Conservation (phyloP, 257 asterid genomes). For the Leonotis leonurus region DNA sequence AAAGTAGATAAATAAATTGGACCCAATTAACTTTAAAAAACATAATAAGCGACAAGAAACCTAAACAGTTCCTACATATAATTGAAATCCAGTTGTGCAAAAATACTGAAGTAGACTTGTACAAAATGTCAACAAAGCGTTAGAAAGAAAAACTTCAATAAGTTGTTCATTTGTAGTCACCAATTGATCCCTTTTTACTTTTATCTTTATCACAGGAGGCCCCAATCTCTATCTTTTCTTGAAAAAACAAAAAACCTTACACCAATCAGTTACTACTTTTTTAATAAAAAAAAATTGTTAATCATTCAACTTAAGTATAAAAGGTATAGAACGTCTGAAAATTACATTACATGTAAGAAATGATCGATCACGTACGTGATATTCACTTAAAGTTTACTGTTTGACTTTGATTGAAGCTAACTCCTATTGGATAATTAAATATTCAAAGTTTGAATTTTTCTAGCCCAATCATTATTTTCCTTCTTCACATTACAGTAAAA, state of each 20-base stretch:
- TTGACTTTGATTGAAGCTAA: not conserved
- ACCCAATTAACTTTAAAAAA: not conserved
- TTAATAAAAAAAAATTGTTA: not conserved
- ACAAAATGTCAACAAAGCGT: constrained; percentile 16
- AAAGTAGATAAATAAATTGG: not conserved
- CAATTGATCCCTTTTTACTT: not conserved
- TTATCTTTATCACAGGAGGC: constrained; percentile 3
- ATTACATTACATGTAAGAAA: not conserved
- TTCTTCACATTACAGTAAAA: too few species aligned
- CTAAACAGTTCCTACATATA: not conserved
- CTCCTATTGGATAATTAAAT: not conserved
- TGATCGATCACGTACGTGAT: not conserved
- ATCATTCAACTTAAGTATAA: not conserved
- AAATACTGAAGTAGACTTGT: not conserved
- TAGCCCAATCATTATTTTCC: not conserved
- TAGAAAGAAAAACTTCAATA: not conserved
- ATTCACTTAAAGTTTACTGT: constrained; percentile 1
- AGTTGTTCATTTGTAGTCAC: constrained; percentile 22
- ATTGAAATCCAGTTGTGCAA: not conserved
- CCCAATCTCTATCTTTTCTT: not conserved
- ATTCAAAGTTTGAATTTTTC: not conserved
- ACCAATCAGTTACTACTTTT: not conserved
- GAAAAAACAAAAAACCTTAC: not conserved
- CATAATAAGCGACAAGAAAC: not conserved
- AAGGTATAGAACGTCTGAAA: not conserved